Base-by-base conservation (phyloP, 192 early-diverging fungal species). In the Linnemannia schmuckeri region DNA sequence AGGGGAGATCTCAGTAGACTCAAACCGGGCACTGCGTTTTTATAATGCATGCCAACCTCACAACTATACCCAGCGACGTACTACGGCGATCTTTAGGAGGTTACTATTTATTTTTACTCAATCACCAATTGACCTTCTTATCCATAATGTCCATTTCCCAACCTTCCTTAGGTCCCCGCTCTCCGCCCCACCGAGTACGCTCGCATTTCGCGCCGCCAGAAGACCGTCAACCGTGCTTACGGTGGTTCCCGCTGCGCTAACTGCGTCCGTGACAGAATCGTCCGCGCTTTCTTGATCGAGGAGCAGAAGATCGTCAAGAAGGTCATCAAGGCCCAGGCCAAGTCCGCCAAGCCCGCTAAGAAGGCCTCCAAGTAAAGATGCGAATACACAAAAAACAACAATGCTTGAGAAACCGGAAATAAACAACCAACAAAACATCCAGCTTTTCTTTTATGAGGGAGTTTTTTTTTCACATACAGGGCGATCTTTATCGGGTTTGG, bases 271-370 rank as follows among this genome's bases (percentile, higher is more conserved):
- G 89, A 91, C 91, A 93, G 98, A 87, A 98, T 99, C 91, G 96
- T 99, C 77, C 97, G 98, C 83, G 97, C 98, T 82, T 99, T 99
- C 95, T 94, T 99, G 89, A 97, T 99, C 85, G 98, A 99, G 93
- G 98, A 99, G 94, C 98, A 99, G 94, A 99, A 99, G 97, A 98
- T 99, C 87, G 97, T 99, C 92, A 99, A 99, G 97, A 97, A 96
- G 92, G 97, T 99, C 81, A 94, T 98, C 90, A 99, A 98, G 96
- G 80, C 94, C 69, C 91, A 92, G 77, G 86, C 80, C 76, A 89
- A 92, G 88, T 85, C 81, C 69, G 80, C 85, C 76, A 87, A 87
- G 85, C 85, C 85, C 85, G 79, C 47, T 76, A 87, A 87, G 85
- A 87, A 87, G 85, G 76, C 85, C 74, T 52, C 75, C 78, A 85